A percentile compares a stretch with the other conserved stretches of the same genome.
These are phyloP conservation scores for Psilocybe cubensis DNA, from an alignment of 768 basidiomycete species.

Conservation along the genomic window DNA sequence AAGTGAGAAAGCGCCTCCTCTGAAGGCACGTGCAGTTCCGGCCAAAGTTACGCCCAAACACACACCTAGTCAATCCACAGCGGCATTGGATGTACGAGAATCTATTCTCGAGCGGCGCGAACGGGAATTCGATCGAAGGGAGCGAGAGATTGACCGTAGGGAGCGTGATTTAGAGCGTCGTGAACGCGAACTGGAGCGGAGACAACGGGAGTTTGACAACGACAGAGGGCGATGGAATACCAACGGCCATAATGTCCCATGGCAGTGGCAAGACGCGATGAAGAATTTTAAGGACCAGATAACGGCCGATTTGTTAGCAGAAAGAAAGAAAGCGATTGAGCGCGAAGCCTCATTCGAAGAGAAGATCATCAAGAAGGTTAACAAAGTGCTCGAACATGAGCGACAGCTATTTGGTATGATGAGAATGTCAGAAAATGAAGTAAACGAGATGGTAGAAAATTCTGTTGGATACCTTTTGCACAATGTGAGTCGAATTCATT, in stretches of 20 bases:
- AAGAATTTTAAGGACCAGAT: constrained; percentile 14
- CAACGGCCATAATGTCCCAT: constrained; percentile 1
- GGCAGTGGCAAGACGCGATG: constrained; percentile 16
- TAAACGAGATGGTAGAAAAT: constrained; percentile 25
- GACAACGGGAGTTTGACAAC: constrained; percentile 23
- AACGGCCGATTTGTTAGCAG: constrained; percentile 9
- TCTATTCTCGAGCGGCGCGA: constrained; percentile 12
- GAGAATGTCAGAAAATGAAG: constrained; percentile 28
- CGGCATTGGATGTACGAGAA: constrained; percentile 5
- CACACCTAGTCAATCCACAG: not conserved
- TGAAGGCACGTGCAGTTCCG: not conserved
- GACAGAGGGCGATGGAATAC: constrained; percentile 18
- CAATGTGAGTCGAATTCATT: constrained; percentile 14
- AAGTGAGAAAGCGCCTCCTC: not conserved
- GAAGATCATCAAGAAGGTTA: constrained; percentile 18
- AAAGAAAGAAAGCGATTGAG: constrained; percentile 13
- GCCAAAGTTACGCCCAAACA: not conserved
- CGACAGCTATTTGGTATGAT: constrained; percentile 21
- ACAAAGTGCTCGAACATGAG: constrained; percentile 22
- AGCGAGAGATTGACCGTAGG: constrained; percentile 21
- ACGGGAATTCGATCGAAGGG: constrained; percentile 15
- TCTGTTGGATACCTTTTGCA: constrained; percentile 25
- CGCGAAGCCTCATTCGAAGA: constrained; percentile 19
- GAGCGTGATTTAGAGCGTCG: constrained; percentile 25
- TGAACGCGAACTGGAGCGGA: constrained; percentile 25